Percentiles rank a stretch among this genome's conserved stretches.
Conservation (phyloP, 805 yeast species). For the Starmerella ratchasimensis region DNA sequence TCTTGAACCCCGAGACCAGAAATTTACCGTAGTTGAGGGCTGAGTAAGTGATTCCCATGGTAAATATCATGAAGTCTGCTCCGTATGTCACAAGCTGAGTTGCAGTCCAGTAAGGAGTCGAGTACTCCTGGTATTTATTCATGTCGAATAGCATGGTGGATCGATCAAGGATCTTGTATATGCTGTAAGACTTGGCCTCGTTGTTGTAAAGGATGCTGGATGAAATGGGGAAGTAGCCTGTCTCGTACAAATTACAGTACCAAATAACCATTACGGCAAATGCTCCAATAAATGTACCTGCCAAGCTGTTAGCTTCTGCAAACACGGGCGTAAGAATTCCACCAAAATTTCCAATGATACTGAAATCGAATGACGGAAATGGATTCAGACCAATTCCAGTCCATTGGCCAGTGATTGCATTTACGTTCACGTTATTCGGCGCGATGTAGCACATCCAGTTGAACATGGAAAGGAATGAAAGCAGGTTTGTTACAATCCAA, state of each 20-base stretch:
- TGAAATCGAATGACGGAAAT: conserved; percentile 36
- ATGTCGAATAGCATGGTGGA: conserved; percentile 33
- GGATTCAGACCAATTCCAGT: conserved; percentile 37
- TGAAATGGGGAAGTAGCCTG: conserved; percentile 41
- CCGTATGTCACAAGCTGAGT: conserved; percentile 47
- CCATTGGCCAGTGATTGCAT: conserved; percentile 46
- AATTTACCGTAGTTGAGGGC: conserved; percentile 18
- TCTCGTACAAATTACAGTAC: conserved; percentile 38
- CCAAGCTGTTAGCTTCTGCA: conserved; percentile 10
- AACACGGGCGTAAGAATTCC: conserved; percentile 9
- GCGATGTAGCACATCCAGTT: conserved; percentile 49
- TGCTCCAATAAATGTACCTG: conserved; percentile 30
- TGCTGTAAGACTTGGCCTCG: conserved; percentile 34
- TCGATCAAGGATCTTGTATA: conserved; percentile 33
- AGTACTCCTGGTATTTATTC: conserved; percentile 36
- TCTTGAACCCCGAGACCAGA: conserved; percentile 4
- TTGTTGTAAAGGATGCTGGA: conserved; percentile 32
- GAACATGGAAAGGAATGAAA: conserved; percentile 46
- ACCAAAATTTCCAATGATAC: not conserved
- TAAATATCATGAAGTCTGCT: conserved; percentile 38
- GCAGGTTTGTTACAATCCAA: conserved; percentile 55
- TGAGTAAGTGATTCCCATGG: conserved; percentile 28
- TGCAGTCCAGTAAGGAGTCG: conserved; percentile 53
- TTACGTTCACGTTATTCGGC: conserved; percentile 40
- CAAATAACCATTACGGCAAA: conserved; percentile 25